A percentile compares a stretch with the other conserved stretches of the same genome.
Evolutionary conservation across 345 rosid genomes (phyloP).

Genomic region (Salix viminalis): DNA sequence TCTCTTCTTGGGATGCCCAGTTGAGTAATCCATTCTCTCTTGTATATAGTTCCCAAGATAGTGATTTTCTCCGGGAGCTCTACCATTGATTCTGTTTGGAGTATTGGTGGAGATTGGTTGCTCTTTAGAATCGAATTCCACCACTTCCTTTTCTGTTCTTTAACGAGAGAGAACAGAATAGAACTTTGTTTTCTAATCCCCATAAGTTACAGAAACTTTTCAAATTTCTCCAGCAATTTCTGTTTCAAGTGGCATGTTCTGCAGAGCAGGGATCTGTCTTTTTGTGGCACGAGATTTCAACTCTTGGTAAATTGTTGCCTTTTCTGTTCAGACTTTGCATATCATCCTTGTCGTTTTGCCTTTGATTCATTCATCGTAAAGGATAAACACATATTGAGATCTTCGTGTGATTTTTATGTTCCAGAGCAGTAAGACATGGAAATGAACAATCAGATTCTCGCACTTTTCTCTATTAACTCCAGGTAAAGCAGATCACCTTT

Average conservation of each 20-base stretch:
- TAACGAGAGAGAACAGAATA: too few relatives aligned
- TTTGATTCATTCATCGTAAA: too few relatives aligned
- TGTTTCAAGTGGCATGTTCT: neutral
- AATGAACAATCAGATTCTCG: neutral
- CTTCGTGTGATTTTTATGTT: neutral
- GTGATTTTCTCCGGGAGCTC: too few relatives aligned
- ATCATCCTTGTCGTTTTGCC: neutral
- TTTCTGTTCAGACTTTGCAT: neutral
- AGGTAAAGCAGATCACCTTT: neutral
- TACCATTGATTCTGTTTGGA: too few relatives aligned
- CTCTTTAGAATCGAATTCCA: too few relatives aligned
- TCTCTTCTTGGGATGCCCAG: neutral
- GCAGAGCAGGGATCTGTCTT: neutral
- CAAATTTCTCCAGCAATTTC: neutral
- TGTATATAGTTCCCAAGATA: too few relatives aligned
- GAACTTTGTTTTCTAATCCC: neutral
- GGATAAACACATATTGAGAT: neutral
- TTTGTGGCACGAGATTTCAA: slow-evolving; percentile 10
- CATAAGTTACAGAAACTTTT: neutral
- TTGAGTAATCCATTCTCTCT: neutral
- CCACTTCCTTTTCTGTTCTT: too few relatives aligned
- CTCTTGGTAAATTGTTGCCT: neutral
- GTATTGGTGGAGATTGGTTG: too few relatives aligned
- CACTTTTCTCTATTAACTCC: neutral
- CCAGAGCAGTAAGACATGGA: neutral